A percentile compares a stretch with the other conserved stretches of the same genome.
Evolutionary conservation across 768 basidiomycete species (phyloP).

Genomic region (Leucosporidium scottii): DNA sequence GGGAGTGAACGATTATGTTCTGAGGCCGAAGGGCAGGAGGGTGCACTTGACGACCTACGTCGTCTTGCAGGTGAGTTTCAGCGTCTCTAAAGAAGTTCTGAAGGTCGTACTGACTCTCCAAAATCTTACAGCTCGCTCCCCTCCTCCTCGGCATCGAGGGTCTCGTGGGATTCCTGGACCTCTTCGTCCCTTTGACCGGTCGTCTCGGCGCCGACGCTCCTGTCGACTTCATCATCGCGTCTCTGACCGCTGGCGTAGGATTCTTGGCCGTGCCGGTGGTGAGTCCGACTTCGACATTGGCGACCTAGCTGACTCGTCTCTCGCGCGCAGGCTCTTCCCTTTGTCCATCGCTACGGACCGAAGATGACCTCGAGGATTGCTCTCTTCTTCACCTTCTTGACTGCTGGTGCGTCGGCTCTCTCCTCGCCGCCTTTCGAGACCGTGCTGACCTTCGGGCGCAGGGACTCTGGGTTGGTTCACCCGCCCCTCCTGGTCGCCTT

Average conservation of each 20-base stretch:
- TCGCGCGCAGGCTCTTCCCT: slow-evolving; percentile 47
- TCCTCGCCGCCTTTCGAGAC: no score
- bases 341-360: slow-evolving; percentile 64
- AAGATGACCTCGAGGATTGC: slow-evolving; percentile 40
- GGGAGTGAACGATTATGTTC: slow-evolving; percentile 50
- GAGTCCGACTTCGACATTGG: not conserved
- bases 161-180: slow-evolving; percentile 59
- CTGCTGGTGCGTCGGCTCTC: slow-evolving; percentile 40
- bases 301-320: not conserved
- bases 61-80: slow-evolving; percentile 48
- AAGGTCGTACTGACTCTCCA: not conserved
- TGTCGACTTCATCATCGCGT: slow-evolving; percentile 79
- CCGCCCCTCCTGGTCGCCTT: slow-evolving; percentile 48
- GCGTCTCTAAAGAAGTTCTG: not conserved
- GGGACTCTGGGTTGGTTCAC: slow-evolving; percentile 55
- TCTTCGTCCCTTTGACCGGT: slow-evolving; percentile 87
- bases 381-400: slow-evolving; percentile 48
- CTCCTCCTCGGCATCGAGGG: slow-evolving; percentile 48
- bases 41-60: slow-evolving; percentile 56
- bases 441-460: no score
- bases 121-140: slow-evolving; percentile 4
- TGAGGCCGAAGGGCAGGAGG: slow-evolving; percentile 7
- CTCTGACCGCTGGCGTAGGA: slow-evolving; percentile 57
- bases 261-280: slow-evolving; percentile 55
- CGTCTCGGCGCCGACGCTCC: slow-evolving; percentile 60